These are phyloP conservation scores for Arthrobotrys megalospora DNA, from an alignment of 2,329 filamentous ascomycete species.

Conservation along the genomic window DNA sequence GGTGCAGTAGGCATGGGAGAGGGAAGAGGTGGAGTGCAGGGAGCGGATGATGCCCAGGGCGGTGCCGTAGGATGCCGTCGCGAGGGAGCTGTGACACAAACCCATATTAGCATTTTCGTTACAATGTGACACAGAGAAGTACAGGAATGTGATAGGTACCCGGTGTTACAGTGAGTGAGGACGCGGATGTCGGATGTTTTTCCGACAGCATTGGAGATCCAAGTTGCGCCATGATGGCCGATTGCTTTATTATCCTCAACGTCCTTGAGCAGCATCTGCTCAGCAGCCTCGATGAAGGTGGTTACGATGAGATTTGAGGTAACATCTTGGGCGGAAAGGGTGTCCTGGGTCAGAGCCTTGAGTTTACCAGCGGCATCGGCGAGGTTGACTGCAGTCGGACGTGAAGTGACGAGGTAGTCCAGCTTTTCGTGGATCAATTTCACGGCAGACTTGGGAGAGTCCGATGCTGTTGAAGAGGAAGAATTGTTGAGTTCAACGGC, in stretches of 20 bases:
- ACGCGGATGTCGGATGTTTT: slow-evolving; percentile 78
- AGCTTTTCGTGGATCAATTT: slow-evolving; percentile 81
- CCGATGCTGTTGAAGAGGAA: slow-evolving; percentile 59
- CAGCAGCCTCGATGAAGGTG: slow-evolving; percentile 83
- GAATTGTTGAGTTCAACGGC: slow-evolving; percentile 82
- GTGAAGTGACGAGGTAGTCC: slow-evolving; percentile 87
- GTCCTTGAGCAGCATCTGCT: slow-evolving; percentile 88
- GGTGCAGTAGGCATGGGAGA: slow-evolving; percentile 92
- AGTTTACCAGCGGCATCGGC: slow-evolving; percentile 89
- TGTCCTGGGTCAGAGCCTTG: slow-evolving; percentile 69
- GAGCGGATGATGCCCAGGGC: slow-evolving; percentile 94
- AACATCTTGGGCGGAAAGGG: slow-evolving; percentile 71
- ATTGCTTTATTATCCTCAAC: slow-evolving; percentile 89
- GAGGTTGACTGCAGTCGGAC: slow-evolving; percentile 95
- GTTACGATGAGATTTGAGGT: slow-evolving; percentile 72
- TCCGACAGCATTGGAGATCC: slow-evolving; percentile 78
- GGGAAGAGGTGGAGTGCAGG: slow-evolving; percentile 76
- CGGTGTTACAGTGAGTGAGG: slow-evolving; percentile 97
- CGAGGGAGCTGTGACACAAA: slow-evolving; percentile 77
- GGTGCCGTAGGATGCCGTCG: slow-evolving; percentile 97
- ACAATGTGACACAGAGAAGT: slow-evolving; percentile 17
- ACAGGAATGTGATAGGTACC: slow-evolving; percentile 70
- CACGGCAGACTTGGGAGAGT: slow-evolving; percentile 71
- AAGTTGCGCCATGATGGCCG: slow-evolving; percentile 84
- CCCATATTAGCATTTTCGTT: neutral